Evolutionary conservation across 495 filamentous ascomycete genomes (phyloP).

Genomic region (Trichocladium antarcticum): DNA sequence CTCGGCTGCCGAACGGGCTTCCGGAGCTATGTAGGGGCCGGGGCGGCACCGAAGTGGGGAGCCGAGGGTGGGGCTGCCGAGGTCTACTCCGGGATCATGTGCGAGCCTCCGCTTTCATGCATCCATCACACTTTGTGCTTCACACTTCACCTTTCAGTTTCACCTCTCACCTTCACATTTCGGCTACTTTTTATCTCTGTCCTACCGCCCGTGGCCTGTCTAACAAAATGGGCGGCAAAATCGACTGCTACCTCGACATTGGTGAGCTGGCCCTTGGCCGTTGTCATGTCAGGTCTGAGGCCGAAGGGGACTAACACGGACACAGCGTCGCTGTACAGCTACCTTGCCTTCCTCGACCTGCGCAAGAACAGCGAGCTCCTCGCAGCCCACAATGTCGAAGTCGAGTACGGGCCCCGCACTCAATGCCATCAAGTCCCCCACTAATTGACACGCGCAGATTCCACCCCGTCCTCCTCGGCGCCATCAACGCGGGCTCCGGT

Average conservation of each 20-base stretch:
- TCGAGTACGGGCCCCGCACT: constrained; percentile 44
- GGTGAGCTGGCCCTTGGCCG: constrained; percentile 7
- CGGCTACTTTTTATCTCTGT: too few species aligned
- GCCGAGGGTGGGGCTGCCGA: too few species aligned
- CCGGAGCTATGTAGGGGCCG: too few species aligned
- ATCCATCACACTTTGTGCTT: too few species aligned
- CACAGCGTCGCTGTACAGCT: constrained; percentile 59
- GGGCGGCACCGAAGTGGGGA: too few species aligned
- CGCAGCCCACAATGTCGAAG: constrained; percentile 43
- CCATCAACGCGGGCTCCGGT: constrained; percentile 56
- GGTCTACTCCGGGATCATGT: too few species aligned
- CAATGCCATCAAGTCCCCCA: not conserved
- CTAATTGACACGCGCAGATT: constrained; percentile 34
- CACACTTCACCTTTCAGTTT: too few species aligned
- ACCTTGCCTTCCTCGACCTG: constrained; percentile 50
- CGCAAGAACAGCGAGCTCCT: constrained; percentile 43
- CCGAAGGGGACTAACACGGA: constrained; percentile 4
- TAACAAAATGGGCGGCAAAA: constrained; percentile 43
- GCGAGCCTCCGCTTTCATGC: too few species aligned
- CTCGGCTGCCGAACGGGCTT: too few species aligned
- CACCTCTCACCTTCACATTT: too few species aligned
- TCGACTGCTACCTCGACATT: constrained; percentile 46
- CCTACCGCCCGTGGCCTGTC: too few species aligned
- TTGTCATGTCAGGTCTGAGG: not conserved
- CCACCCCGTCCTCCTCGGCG: constrained; percentile 63